A percentile compares a stretch with the other conserved stretches of the same genome.
These are phyloP conservation scores for Epichloe sp. DNA, from an alignment of 2,329 filamentous ascomycete species.

Conservation along the genomic window DNA sequence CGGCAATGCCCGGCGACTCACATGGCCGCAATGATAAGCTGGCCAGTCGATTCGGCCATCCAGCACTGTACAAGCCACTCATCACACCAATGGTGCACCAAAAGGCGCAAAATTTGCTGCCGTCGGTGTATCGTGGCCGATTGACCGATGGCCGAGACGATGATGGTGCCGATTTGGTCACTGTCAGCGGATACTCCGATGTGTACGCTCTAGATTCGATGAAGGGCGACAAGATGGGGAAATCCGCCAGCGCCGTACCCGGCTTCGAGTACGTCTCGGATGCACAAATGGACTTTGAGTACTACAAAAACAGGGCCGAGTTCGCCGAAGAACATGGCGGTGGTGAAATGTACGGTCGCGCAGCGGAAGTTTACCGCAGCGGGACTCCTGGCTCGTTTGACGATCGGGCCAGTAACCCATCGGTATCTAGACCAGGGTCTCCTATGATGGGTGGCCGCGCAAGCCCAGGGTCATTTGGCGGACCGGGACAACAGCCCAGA, in stretches of 20 bases:
- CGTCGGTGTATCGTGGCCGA: slow-evolving; percentile 75
- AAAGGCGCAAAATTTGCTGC: slow-evolving; percentile 74
- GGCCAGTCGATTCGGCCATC: slow-evolving; percentile 74
- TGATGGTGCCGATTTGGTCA: slow-evolving; percentile 40
- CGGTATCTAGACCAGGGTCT: slow-evolving; percentile 36
- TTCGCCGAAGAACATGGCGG: slow-evolving; percentile 82
- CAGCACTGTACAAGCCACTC: slow-evolving; percentile 75
- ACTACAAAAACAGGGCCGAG: slow-evolving; percentile 80
- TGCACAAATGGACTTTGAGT: slow-evolving; percentile 74
- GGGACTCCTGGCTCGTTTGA: slow-evolving; percentile 45
- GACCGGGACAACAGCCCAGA: slow-evolving; percentile 16
- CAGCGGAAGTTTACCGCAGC: slow-evolving; percentile 45
- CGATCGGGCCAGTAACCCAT: slow-evolving; percentile 24
- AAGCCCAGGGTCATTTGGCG: slow-evolving; percentile 20
- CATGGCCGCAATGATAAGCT: slow-evolving; percentile 53
- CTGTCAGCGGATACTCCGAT: slow-evolving; percentile 66
- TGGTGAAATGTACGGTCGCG: slow-evolving; percentile 50
- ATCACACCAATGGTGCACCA: slow-evolving; percentile 94
- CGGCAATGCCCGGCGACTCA: slow-evolving; percentile 31
- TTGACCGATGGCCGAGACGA: slow-evolving; percentile 52
- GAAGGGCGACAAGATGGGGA: slow-evolving; percentile 39
- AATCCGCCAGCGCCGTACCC: slow-evolving; percentile 33
- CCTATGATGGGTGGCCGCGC: slow-evolving; percentile 19
- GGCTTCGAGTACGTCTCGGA: slow-evolving; percentile 89
- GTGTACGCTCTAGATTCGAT: slow-evolving; percentile 72